These are phyloP conservation scores for Vigna angularis DNA, from an alignment of 306 rosid genomes.

Conservation along the genomic window DNA sequence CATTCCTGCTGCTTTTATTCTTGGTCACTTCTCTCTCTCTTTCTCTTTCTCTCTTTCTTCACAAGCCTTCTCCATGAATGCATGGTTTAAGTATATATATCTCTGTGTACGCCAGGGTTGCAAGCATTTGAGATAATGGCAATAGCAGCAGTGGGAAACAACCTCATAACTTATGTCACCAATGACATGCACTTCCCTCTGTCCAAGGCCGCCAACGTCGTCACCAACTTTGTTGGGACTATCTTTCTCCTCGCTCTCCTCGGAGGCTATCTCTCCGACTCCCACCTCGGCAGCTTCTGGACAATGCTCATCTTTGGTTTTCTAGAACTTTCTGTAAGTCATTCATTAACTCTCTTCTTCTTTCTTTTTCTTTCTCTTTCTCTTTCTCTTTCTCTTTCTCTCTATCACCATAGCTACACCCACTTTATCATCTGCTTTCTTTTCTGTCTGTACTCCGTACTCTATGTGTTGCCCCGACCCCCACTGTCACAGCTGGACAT, in stretches of 20 bases:
- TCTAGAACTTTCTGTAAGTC: slow-evolving; percentile 84
- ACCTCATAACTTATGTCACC: slow-evolving; percentile 89
- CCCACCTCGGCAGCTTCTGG: slow-evolving; percentile 96
- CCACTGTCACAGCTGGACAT: neutral
- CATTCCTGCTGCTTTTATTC: slow-evolving; percentile 67
- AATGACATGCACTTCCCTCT: slow-evolving; percentile 93
- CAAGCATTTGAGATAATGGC: slow-evolving; percentile 97
- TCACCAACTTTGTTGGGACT: slow-evolving; percentile 97
- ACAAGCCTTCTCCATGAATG: too few relatives aligned
- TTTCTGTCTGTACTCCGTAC: slow-evolving; percentile 10
- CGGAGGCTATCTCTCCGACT: slow-evolving; percentile 93
- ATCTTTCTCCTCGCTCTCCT: slow-evolving; percentile 89
- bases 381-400: neutral
- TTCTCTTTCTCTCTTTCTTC: neutral
- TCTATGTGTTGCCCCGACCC: neutral
- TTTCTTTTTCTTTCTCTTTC: neutral
- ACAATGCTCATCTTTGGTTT: slow-evolving; percentile 93
- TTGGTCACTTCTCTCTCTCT: slow-evolving; percentile 12
- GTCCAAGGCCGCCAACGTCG: slow-evolving; percentile 82
- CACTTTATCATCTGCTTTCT: too few relatives aligned
- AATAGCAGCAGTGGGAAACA: slow-evolving; percentile 99
- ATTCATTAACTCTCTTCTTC: too few relatives aligned
- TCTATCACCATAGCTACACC: too few relatives aligned
- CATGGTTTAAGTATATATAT: too few relatives aligned
- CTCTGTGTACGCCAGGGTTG: slow-evolving; percentile 57